These are phyloP conservation scores for Colletotrichum coccodes DNA, from an alignment of 2,329 filamentous ascomycete species.

Conservation along the genomic window DNA sequence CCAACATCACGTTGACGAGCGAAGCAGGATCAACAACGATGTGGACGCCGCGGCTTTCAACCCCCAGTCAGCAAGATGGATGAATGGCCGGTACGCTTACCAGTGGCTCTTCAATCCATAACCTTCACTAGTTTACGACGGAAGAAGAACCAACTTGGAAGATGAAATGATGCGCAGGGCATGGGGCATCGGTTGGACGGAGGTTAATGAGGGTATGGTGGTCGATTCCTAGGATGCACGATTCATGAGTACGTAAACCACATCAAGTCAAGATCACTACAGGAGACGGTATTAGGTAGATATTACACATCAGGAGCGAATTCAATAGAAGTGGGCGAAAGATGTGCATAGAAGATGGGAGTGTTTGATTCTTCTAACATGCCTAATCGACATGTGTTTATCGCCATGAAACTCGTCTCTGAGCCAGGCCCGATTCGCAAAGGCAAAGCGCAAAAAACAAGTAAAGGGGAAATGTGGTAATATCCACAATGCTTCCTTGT, in stretches of 20 bases:
- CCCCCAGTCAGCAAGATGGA: background rate
- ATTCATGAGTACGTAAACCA: background rate
- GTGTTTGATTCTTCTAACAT: conserved; percentile 28
- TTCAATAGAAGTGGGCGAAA: background rate
- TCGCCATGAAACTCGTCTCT: conserved; percentile 13
- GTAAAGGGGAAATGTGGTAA: background rate
- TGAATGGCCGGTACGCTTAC: background rate
- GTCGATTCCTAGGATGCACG: background rate
- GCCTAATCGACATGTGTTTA: conserved; percentile 20
- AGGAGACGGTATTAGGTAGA: background rate
- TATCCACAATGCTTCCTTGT: conserved; percentile 21
- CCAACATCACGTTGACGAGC: background rate
- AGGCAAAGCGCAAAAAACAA: background rate
- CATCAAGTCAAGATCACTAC: background rate
- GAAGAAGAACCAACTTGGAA: background rate
- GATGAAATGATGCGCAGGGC: background rate
- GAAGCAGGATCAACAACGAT: background rate
- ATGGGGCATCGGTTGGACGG: background rate
- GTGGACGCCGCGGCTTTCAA: background rate
- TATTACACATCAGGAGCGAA: background rate
- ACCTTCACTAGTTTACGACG: background rate
- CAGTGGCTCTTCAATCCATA: background rate
- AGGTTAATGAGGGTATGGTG: no score
- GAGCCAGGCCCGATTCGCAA: conserved; percentile 13
- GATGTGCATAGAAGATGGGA: conserved; percentile 30